A percentile compares a stretch with the other conserved stretches of the same genome.
These are phyloP conservation scores for Suillus fuscotomentosus DNA, from an alignment of 768 basidiomycete species.

Conservation along the genomic window DNA sequence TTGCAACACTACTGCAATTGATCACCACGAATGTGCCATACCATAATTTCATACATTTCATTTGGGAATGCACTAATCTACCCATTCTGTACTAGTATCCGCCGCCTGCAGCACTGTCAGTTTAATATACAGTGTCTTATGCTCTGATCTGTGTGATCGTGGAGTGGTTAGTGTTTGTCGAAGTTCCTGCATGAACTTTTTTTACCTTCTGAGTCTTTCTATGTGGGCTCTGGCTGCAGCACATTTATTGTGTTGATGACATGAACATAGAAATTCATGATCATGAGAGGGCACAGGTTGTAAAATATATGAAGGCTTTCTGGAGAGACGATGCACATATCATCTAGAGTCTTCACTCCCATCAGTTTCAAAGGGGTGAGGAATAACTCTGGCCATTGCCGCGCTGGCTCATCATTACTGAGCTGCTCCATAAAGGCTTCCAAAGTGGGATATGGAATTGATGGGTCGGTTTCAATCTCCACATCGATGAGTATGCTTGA, in stretches of 20 bases:
- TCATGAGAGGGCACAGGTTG: constrained; percentile 2
- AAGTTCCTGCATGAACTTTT: too few relatives aligned
- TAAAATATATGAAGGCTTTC: constrained; percentile 2
- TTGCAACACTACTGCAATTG: too few relatives aligned
- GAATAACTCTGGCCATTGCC: constrained; percentile 1
- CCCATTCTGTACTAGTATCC: too few relatives aligned
- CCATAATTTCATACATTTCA: too few relatives aligned
- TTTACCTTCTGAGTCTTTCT: too few relatives aligned
- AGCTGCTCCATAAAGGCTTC: constrained; percentile 1
- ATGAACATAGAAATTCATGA: constrained; percentile 11
- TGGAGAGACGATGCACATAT: constrained; percentile 6
- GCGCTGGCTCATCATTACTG: background rate
- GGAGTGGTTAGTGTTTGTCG: too few relatives aligned
- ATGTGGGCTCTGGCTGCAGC: background rate
- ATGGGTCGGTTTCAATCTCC: background rate
- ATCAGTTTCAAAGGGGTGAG: background rate
- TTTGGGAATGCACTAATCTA: too few relatives aligned
- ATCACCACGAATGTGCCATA: too few relatives aligned
- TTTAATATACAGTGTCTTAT: too few relatives aligned
- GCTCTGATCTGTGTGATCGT: too few relatives aligned
- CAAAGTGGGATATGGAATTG: constrained; percentile 1
- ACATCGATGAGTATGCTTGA: constrained; percentile 2
- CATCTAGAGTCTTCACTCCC: constrained; percentile 6
- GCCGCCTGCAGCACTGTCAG: too few relatives aligned
- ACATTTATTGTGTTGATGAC: background rate